Conservation (phyloP, 768 basidiomycete species). For the Podaxis mareebaensis region DNA sequence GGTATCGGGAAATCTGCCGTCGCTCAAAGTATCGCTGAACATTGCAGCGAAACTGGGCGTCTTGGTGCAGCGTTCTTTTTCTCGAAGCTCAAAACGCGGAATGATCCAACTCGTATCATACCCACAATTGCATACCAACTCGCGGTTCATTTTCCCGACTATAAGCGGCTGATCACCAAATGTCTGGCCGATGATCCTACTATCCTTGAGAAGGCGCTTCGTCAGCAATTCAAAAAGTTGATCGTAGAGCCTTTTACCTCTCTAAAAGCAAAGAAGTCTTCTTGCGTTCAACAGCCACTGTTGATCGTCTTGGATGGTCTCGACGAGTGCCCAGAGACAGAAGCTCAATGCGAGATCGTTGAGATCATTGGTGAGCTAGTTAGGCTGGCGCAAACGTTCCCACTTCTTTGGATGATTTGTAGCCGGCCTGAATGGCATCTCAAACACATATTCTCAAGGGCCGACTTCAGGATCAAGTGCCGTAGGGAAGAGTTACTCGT, state of each 20-base stretch:
- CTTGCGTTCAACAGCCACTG: background rate
- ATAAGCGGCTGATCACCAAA: background rate
- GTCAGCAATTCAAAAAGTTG: background rate
- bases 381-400: background rate
- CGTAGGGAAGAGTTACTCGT: background rate
- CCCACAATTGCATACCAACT: constrained; percentile 13
- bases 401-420: background rate
- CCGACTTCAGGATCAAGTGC: background rate
- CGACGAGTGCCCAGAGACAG: constrained; percentile 1
- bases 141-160: background rate
- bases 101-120: background rate
- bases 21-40: background rate
- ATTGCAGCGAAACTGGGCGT: background rate
- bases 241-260: background rate
- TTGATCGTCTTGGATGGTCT: constrained; percentile 5
- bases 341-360: background rate
- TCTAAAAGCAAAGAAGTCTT: background rate
- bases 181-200: background rate
- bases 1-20: constrained; percentile 14
- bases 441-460: background rate
- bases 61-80: constrained; percentile 13
- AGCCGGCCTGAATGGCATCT: constrained; percentile 1
- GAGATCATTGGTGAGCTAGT: background rate
- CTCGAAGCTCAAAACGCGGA: background rate
- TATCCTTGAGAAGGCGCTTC: constrained; percentile 4